Percentiles rank a stretch among this genome's conserved stretches.
Conservation (phyloP, 140 eudicot genomes). For the Stevia rebaudiana region DNA sequence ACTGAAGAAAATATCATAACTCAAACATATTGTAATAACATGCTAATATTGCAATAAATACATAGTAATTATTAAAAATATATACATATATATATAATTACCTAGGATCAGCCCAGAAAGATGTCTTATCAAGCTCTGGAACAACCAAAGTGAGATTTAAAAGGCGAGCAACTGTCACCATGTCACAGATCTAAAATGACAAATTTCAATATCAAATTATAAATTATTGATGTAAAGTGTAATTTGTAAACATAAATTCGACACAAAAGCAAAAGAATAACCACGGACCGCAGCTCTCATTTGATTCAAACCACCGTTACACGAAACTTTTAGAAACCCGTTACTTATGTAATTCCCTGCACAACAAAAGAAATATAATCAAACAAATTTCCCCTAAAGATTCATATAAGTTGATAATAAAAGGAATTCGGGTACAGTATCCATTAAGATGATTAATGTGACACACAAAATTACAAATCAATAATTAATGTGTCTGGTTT, state of each 20-base stretch:
- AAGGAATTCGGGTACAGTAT: not conserved
- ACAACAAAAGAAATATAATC: conserved; percentile 18
- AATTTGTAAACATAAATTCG: conserved; percentile 3
- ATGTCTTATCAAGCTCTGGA: conserved; percentile 68
- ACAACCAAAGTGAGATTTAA: conserved; percentile 61
- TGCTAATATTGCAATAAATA: not conserved
- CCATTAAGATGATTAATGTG: not conserved
- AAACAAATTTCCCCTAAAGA: conserved; percentile 6
- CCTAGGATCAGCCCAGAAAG: conserved; percentile 83
- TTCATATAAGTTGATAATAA: not conserved
- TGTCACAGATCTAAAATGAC: conserved; percentile 58
- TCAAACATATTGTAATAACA: conserved; percentile 1
- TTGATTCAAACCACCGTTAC: conserved; percentile 69
- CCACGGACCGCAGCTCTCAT: conserved; percentile 73
- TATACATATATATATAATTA: conserved; percentile 15
- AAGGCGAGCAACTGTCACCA: conserved; percentile 68
- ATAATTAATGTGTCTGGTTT: not conserved
- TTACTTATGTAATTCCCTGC: conserved; percentile 90
- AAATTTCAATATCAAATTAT: not conserved
- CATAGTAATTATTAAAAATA: not conserved
- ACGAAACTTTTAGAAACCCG: conserved; percentile 73
- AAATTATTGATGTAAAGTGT: not conserved
- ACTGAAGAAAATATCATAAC: conserved; percentile 40
- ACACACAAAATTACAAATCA: not conserved
- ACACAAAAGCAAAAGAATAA: conserved; percentile 6